phyloP scores from a whole-genome alignment of 352 stramenopile species.

The Pythium coloratum region DNA sequence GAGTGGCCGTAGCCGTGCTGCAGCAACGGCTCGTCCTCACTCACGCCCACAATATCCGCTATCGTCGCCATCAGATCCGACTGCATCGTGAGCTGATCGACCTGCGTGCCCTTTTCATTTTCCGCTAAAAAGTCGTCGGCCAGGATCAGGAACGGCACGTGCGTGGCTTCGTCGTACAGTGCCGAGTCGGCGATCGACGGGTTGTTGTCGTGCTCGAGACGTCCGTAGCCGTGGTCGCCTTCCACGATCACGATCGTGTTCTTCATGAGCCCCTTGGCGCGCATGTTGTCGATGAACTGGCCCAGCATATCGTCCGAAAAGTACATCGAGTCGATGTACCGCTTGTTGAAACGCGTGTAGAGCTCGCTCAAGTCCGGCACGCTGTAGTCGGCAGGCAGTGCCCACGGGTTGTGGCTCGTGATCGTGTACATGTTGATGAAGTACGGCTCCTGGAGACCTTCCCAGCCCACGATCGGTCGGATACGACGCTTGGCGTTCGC shows the following conservation, averaged over 20 bases:
- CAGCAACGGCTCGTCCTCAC: slow-evolving; percentile 43
- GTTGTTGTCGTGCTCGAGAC: slow-evolving; percentile 71
- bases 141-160: slow-evolving; percentile 65
- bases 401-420: slow-evolving; percentile 70
- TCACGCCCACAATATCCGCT: slow-evolving; percentile 61
- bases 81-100: slow-evolving; percentile 69
- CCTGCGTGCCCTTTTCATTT: slow-evolving; percentile 41
- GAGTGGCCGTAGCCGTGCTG: slow-evolving; percentile 72
- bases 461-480: slow-evolving; percentile 33
- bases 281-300: slow-evolving; percentile 51
- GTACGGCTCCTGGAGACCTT: slow-evolving; percentile 61
- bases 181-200: slow-evolving; percentile 60
- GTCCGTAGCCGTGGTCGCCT: slow-evolving; percentile 65
- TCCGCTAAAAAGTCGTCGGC: slow-evolving; percentile 61
- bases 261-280: slow-evolving; percentile 58
- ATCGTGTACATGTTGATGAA: slow-evolving; percentile 85
- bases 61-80: slow-evolving; percentile 75
- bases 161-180: slow-evolving; percentile 61
- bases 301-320: slow-evolving; percentile 71
- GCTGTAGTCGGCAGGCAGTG: slow-evolving; percentile 46
- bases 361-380: slow-evolving; percentile 47
- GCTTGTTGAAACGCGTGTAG: slow-evolving; percentile 68
- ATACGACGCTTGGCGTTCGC: neutral
- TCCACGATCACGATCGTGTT: slow-evolving; percentile 76
- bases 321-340: slow-evolving; percentile 68